These are phyloP conservation scores for Cystobasidium ongulense DNA, from an alignment of 768 basidiomycete species.

Conservation along the genomic window DNA sequence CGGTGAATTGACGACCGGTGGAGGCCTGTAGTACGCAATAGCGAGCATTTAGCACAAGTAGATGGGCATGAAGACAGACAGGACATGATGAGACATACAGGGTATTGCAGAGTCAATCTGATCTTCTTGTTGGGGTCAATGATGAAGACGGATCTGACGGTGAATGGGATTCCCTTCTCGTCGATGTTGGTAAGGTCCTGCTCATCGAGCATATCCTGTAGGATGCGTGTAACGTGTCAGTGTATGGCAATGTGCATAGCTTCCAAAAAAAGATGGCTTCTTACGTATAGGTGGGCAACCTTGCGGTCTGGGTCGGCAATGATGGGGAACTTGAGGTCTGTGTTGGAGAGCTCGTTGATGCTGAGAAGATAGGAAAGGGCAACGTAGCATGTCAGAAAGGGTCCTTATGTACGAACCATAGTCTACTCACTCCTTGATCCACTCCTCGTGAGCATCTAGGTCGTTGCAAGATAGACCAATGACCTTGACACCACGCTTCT, in stretches of 20 bases:
- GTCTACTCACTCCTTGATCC: conserved; percentile 61
- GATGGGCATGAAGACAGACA: not conserved
- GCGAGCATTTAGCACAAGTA: not conserved
- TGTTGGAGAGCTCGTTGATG: conserved; percentile 57
- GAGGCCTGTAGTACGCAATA: conserved; percentile 53
- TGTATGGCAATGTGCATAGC: not conserved
- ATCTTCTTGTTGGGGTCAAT: conserved; percentile 96
- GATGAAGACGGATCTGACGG: conserved; percentile 93
- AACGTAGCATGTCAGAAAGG: not conserved
- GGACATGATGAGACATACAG: conserved; percentile 44
- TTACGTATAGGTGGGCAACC: conserved; percentile 52
- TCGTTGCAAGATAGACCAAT: conserved; percentile 68
- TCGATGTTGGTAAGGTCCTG: conserved; percentile 75
- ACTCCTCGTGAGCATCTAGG: conserved; percentile 71
- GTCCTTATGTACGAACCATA: conserved; percentile 50
- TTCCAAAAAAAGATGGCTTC: conserved; percentile 8
- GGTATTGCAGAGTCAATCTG: conserved; percentile 80
- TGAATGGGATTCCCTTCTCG: conserved; percentile 66
- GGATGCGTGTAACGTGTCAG: conserved; percentile 32
- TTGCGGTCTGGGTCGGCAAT: conserved; percentile 86
- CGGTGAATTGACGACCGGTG: conserved; percentile 86
- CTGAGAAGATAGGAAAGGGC: conserved; percentile 29
- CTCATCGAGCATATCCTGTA: conserved; percentile 94
- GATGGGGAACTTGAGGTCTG: conserved; percentile 82
- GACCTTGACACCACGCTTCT: conserved; percentile 78